Base-by-base conservation (phyloP, 768 basidiomycete genomes). In the Agaricus subrufescens region DNA sequence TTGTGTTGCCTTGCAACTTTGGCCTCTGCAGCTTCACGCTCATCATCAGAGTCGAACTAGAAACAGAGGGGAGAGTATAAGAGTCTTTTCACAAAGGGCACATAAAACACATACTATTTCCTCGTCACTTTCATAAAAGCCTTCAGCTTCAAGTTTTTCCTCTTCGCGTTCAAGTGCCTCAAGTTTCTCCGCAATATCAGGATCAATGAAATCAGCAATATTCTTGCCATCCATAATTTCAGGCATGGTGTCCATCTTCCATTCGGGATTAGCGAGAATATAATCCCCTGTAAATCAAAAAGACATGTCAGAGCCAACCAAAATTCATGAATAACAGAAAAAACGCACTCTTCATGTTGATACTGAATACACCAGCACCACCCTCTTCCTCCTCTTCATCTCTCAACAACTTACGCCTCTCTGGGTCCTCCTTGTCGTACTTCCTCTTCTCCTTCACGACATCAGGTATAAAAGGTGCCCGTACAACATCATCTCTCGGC, bases 211-310 rank as follows among this genome's bases (percentile, higher is more conserved):
- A 77, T 99, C 97, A 25, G 95, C 96, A 51, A 98, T 74, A 74
- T 99, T 99, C 82, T 98, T 98, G 74, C 97, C 97, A 62, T 98
- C 86, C 87, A 93, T 86, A 66, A 99, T 91, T 70, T 99, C 97
- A n/a, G 97, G 97, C n/a, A 98, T 89, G 61, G 84, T 79, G 66
- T 99, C 97, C 74, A 84, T 77, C 76, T 97, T 99, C 97, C 97
- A 99, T 44, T 91, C 87, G 38, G 89, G 85, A 67, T 97, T 86
- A 25, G 84, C 79, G 57, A 99, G 84, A 27, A 97, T 56, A 73
- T 97, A 98, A 70, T 92, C 83, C 80, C 93, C 95, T 98, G 73
- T 47, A 61, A 45, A 59, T 8, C 57, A 31, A 8, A 58, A 47
- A 43, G 8, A 2, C 34, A 12, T 48, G 50, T n/a, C 49, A 34